phyloP scores from a whole-genome alignment of 768 basidiomycete species.

The Boletus rubroflammeus region DNA sequence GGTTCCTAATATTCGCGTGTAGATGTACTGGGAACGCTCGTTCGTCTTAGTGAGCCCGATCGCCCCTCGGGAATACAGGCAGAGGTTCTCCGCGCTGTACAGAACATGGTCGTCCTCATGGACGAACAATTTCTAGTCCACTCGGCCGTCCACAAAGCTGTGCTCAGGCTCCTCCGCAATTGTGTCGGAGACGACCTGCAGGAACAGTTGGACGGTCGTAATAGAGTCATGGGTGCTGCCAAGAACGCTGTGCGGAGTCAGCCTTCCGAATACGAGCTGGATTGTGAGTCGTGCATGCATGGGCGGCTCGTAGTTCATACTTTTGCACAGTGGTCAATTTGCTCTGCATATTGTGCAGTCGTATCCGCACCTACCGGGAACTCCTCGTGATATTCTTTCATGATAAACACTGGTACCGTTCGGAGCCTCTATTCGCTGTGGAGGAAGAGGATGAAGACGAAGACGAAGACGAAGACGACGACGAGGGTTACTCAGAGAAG shows the following conservation, averaged over 20 bases:
- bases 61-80: conserved; percentile 88
- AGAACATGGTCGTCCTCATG: conserved; percentile 86
- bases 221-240: conserved; percentile 80
- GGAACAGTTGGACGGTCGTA: conserved; percentile 78
- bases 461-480: conserved; percentile 49
- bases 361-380: conserved; percentile 85
- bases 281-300: conserved; percentile 51
- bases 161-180: conserved; percentile 76
- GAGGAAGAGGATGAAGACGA: conserved; percentile 79
- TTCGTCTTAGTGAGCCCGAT: conserved; percentile 80
- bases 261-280: conserved; percentile 88
- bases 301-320: conserved; percentile 3
- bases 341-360: conserved; percentile 87
- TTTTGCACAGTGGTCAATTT: conserved; percentile 73
- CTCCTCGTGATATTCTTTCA: conserved; percentile 97
- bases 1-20: not conserved
- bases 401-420: conserved; percentile 84
- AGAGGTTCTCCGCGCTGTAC: conserved; percentile 80
- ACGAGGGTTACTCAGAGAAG: conserved; percentile 14
- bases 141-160: conserved; percentile 84
- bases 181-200: conserved; percentile 92
- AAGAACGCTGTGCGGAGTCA: conserved; percentile 59
- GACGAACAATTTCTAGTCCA: conserved; percentile 94
- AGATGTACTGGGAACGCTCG: conserved; percentile 85
- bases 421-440: conserved; percentile 69